Evolutionary conservation across 306 rosid species (phyloP).

Genomic region (Urtica urens): DNA sequence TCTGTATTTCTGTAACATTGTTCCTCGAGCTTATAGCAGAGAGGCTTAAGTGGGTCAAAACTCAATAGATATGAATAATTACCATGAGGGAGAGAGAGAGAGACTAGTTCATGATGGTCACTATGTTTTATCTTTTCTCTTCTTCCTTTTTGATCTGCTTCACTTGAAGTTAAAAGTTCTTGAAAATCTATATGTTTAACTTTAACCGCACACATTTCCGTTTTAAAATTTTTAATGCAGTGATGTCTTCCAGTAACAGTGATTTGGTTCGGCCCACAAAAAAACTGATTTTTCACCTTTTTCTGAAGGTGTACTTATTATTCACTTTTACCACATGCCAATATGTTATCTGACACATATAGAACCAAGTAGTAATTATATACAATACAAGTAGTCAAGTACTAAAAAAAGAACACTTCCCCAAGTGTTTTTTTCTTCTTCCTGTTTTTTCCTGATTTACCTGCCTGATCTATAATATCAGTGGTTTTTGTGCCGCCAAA

Average conservation of each 20-base stretch:
- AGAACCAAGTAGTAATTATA: background rate
- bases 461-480: background rate
- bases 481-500: background rate
- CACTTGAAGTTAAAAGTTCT: background rate
- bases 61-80: background rate
- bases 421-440: constrained; percentile 1
- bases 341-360: constrained; percentile 5
- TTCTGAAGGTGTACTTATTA: too few species aligned
- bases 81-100: background rate
- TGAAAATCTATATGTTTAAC: too few species aligned
- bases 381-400: too few species aligned
- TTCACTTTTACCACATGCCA: constrained; percentile 11
- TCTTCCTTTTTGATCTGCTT: background rate
- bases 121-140: background rate
- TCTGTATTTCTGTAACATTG: background rate
- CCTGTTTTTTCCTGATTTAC: constrained; percentile 1
- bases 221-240: too few species aligned
- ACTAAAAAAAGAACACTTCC: background rate
- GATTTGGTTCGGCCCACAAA: too few species aligned
- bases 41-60: constrained; percentile 2
- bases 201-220: too few species aligned
- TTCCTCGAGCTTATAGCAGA: constrained; percentile 6
- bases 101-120: constrained; percentile 2
- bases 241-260: too few species aligned
- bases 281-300: background rate